phyloP scores from a whole-genome alignment of 495 filamentous ascomycete genomes.

The Penicillium turbatum region DNA sequence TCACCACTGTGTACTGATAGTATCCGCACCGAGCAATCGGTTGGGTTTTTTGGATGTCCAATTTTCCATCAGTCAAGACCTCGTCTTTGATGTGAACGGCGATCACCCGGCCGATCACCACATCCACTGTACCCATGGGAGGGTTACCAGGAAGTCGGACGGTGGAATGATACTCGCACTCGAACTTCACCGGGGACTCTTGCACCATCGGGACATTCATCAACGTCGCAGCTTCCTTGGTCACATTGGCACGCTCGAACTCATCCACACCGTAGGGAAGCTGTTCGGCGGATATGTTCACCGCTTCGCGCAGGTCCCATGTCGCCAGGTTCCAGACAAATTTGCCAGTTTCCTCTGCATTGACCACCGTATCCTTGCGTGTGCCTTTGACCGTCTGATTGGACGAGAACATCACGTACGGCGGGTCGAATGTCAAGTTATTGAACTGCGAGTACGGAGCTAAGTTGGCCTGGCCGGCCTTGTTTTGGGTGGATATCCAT shows the following conservation, averaged over 20 bases:
- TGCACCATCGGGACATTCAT: conserved; percentile 47
- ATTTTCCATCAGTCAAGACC: conserved; percentile 45
- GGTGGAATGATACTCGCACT: conserved; percentile 52
- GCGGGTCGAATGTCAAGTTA: conserved; percentile 58
- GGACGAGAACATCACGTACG: conserved; percentile 53
- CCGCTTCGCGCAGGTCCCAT: conserved; percentile 46
- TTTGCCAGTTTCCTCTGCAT: conserved; percentile 48
- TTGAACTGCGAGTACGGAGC: conserved; percentile 57
- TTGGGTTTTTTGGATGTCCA: conserved; percentile 51
- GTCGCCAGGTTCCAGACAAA: conserved; percentile 59
- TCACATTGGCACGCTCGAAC: conserved; percentile 44
- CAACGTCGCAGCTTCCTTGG: conserved; percentile 39
- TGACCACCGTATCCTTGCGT: conserved; percentile 52
- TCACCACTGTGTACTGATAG: conserved; percentile 50
- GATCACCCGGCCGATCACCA: conserved; percentile 54
- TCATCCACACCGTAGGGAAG: conserved; percentile 47
- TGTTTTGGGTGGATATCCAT: conserved; percentile 41
- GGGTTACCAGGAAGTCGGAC: conserved; percentile 49
- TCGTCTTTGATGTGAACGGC: conserved; percentile 52
- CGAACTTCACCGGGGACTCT: conserved; percentile 51
- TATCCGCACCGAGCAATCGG: conserved; percentile 60
- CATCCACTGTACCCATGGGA: conserved; percentile 50
- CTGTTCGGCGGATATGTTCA: conserved; percentile 48
- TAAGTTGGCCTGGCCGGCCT: conserved; percentile 40
- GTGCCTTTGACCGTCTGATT: conserved; percentile 42